Base-by-base conservation (phyloP, 108 stramenopile genomes). In the Licmophora abbreviata region DNA sequence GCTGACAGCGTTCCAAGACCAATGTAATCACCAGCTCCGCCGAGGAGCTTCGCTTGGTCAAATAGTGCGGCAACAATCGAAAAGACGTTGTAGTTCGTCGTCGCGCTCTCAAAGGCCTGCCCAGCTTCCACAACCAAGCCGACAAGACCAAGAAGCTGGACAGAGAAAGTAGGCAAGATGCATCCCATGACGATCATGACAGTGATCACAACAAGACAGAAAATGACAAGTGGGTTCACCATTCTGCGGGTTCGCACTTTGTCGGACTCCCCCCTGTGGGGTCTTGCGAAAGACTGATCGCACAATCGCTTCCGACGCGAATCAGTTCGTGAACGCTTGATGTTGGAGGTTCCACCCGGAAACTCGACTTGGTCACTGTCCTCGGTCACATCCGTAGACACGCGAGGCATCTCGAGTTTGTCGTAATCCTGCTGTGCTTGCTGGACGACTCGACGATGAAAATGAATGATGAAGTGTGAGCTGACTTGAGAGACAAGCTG, bases 381-480 rank as follows among this genome's bases (percentile, higher is more conserved):
- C 12, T 2, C 5, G 2, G 3, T 40, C 20, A 18, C 4, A 40
- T 40, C 38, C 38, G 38, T 40, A 5, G 15, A 18, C 20, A 5
- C 20, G 1, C 4, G 3, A 40, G 18, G 3, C 15, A 15, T 18
- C 20, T 20, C 18, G 18, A 18, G 15, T 20, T 40, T 15, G 1
- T 40, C 5, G 38, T 40, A 40, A 20, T 3, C 38, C 15, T 5
- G 38, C 3, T 5, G 20, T 1, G 38, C 15, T 40, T 15, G 18
- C 20, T 35, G 35, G 11, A 64, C 44, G 29, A 71, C 71, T 33
- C 58, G 62, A 29, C 81, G 69, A 51, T 89, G 88, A 40, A 79
- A 89, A 44, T 89, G 77, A 36, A 89, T 85, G 30, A 89, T 81
- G 56, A 83, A 47, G 41, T 89, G 88, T 18, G 77, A 81, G 28